These are phyloP conservation scores for Blepharisma undulans DNA, from an alignment of 169 alveolate genomes.

Conservation along the genomic window DNA sequence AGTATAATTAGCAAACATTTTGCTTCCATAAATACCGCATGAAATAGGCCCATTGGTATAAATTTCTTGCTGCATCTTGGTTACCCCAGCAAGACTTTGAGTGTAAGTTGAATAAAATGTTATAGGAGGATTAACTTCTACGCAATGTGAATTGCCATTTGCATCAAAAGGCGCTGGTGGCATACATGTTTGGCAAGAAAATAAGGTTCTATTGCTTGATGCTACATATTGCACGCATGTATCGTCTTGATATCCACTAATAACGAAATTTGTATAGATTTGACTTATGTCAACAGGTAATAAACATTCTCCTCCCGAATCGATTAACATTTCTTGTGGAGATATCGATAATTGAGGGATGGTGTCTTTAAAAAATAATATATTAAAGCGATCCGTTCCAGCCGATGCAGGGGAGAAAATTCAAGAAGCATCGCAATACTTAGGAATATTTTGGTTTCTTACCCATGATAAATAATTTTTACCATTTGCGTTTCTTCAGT, in stretches of 20 bases:
- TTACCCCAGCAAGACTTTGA: constrained; percentile 62
- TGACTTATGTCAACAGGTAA: too few species aligned
- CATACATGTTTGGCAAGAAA: constrained; percentile 58
- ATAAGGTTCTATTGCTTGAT: constrained; percentile 48
- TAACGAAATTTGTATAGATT: too few species aligned
- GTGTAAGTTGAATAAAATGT: constrained; percentile 43
- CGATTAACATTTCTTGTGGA: constrained; percentile 77
- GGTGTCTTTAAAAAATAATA: constrained; percentile 61
- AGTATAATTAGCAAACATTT: constrained; percentile 60
- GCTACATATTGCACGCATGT: constrained; percentile 77
- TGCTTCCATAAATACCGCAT: constrained; percentile 74
- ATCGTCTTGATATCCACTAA: too few species aligned
- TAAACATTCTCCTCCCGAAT: constrained; percentile 84
- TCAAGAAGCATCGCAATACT: constrained; percentile 86
- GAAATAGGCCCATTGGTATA: constrained; percentile 76
- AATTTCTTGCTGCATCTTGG: constrained; percentile 77
- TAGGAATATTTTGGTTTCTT: constrained; percentile 73
- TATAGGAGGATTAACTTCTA: not conserved
- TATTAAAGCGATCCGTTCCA: constrained; percentile 83
- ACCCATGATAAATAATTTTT: constrained; percentile 68
- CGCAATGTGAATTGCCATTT: constrained; percentile 11
- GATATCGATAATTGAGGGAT: constrained; percentile 61
- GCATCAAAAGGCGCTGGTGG: constrained; percentile 49
- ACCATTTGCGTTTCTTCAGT: constrained; percentile 40
- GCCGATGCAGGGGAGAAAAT: constrained; percentile 81